These are phyloP conservation scores for Oryza rufipogon DNA, from an alignment of 176 grass and related monocot genomes.

Conservation along the genomic window DNA sequence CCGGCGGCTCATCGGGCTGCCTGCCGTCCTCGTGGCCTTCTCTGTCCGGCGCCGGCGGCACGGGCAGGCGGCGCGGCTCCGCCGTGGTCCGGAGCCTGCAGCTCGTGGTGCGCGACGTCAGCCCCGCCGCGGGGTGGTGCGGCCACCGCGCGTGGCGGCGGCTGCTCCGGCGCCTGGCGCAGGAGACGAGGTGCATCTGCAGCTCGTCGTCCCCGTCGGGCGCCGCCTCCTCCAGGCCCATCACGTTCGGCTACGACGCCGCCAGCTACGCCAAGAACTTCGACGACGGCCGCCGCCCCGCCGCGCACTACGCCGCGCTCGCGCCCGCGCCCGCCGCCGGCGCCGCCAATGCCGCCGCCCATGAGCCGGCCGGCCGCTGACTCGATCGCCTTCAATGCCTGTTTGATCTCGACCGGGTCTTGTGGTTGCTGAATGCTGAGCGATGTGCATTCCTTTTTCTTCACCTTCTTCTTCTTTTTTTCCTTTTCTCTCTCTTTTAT, in stretches of 20 bases:
- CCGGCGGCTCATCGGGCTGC: constrained; percentile 30
- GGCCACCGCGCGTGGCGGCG: constrained; percentile 60
- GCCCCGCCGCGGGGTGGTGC: constrained; percentile 44
- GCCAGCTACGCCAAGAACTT: constrained; percentile 98
- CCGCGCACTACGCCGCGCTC: constrained; percentile 5
- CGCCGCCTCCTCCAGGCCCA: constrained; percentile 41
- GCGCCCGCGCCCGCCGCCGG: neutral
- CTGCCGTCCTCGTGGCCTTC: constrained; percentile 52
- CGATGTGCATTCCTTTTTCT: neutral
- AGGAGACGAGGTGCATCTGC: constrained; percentile 71
- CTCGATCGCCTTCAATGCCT: neutral
- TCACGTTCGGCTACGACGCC: constrained; percentile 79
- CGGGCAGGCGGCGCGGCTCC: constrained; percentile 27
- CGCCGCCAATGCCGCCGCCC: neutral
- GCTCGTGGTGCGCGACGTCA: constrained; percentile 50
- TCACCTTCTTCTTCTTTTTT: neutral
- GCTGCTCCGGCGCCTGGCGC: constrained; percentile 69
- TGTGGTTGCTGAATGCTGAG: constrained; percentile 11
- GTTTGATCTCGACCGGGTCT: constrained; percentile 2
- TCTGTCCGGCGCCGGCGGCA: neutral
- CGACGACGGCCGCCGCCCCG: constrained; percentile 63
- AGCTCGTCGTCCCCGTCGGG: constrained; percentile 33
- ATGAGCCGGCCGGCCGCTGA: constrained; percentile 38
- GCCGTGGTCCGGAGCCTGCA: constrained; percentile 54
- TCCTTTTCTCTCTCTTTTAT: neutral